These are phyloP conservation scores for Dictyostelium firmibasis DNA, from an alignment of 78 protist genomes.

Conservation along the genomic window DNA sequence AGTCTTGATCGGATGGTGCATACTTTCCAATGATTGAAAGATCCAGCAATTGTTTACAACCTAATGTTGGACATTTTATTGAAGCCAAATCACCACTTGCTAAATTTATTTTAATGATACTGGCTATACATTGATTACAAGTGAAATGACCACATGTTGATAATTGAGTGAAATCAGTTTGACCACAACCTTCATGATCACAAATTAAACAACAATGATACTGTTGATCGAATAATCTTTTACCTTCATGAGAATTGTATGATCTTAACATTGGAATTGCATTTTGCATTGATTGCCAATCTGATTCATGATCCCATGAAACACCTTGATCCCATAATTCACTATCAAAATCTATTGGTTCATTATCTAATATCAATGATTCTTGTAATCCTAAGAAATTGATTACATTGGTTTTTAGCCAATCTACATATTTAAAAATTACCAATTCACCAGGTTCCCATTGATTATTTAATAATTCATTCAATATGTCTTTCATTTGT, in stretches of 20 bases:
- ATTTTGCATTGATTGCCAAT: not conserved
- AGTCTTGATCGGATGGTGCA: not conserved
- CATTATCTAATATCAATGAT: not conserved
- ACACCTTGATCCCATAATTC: not conserved
- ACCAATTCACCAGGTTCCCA: not conserved
- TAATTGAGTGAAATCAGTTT: not conserved
- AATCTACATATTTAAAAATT: not conserved
- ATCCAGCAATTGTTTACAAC: not conserved
- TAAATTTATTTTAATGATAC: not conserved
- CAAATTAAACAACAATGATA: conserved; percentile 1
- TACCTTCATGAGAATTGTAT: not conserved
- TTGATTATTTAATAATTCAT: not conserved
- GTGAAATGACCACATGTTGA: not conserved
- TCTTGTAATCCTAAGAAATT: not conserved
- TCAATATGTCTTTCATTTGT: not conserved
- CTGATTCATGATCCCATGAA: not conserved
- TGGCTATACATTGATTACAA: not conserved
- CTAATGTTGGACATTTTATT: not conserved
- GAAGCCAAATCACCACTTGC: not conserved
- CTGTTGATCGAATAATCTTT: not conserved
- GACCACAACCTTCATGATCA: not conserved
- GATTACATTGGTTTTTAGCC: not conserved
- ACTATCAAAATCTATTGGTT: not conserved
- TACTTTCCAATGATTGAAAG: not conserved
- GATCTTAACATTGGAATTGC: not conserved